Conservation (phyloP, 2,329 filamentous ascomycete species). For the Phialophora verrucosa region DNA sequence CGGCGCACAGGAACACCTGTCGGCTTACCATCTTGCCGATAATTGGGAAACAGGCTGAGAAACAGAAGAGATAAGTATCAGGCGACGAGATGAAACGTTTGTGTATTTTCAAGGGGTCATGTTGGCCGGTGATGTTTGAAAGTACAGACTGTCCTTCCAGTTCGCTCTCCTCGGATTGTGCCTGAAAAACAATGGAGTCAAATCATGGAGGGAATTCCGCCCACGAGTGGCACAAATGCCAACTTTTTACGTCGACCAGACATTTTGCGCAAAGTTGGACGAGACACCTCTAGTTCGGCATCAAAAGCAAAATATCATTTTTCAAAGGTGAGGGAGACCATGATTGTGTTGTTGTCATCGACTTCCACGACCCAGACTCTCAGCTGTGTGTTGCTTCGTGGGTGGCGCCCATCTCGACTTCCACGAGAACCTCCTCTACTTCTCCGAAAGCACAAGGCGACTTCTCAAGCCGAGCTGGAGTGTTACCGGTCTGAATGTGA, state of each 20-base stretch:
- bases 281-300: background rate
- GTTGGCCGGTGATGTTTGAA: slow-evolving; percentile 8
- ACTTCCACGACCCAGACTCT: background rate
- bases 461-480: slow-evolving; percentile 2
- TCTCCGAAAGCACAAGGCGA: background rate
- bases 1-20: background rate
- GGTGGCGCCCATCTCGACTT: background rate
- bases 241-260: background rate
- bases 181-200: slow-evolving; percentile 3
- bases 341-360: background rate
- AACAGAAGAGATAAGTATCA: background rate
- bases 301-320: background rate
- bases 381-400: background rate
- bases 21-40: slow-evolving; percentile 28
- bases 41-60: background rate
- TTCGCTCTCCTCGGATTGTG: background rate
- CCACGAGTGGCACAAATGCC: background rate
- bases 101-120: slow-evolving; percentile 1
- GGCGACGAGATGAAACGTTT: background rate
- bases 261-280: background rate
- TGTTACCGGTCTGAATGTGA: background rate
- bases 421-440: background rate
- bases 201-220: background rate
- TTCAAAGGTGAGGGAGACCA: background rate
- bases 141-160: slow-evolving; percentile 31